phyloP scores from a whole-genome alignment of 164 flowering plant genomes.

The Houttuynia cordata region DNA sequence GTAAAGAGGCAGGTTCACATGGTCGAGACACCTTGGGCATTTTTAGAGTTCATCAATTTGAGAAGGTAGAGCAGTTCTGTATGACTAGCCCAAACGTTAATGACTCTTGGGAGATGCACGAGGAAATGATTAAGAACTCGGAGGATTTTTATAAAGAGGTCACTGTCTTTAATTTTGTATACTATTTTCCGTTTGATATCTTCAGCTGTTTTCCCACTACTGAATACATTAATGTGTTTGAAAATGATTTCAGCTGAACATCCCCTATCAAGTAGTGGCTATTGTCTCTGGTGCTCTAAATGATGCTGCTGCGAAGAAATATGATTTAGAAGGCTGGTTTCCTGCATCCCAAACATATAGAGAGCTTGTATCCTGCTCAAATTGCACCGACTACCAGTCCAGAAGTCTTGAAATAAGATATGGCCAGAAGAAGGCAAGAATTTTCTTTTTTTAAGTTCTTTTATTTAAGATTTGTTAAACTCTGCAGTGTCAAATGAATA shows the following conservation, averaged over 20 bases:
- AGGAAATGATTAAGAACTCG: constrained; percentile 70
- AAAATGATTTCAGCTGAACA: constrained; percentile 41
- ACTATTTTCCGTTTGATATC: background rate
- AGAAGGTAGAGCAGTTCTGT: constrained; percentile 93
- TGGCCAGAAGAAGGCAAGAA: constrained; percentile 81
- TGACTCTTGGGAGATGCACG: constrained; percentile 88
- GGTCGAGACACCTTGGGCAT: constrained; percentile 95
- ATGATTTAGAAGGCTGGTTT: constrained; percentile 92
- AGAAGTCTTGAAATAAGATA: constrained; percentile 74
- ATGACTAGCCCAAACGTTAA: constrained; percentile 70
- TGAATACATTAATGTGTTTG: background rate
- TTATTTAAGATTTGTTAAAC: background rate
- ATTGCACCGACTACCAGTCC: constrained; percentile 89
- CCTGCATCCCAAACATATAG: constrained; percentile 86
- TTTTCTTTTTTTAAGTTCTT: background rate
- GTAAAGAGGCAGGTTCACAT: constrained; percentile 98
- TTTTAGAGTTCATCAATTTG: constrained; percentile 94
- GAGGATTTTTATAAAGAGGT: constrained; percentile 84
- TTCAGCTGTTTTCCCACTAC: background rate
- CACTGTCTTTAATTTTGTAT: background rate
- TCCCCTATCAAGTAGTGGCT: constrained; percentile 77
- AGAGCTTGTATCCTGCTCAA: constrained; percentile 91
- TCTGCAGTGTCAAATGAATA: background rate
- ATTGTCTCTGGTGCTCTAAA: constrained; percentile 95
- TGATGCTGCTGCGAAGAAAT: constrained; percentile 96